Base-by-base conservation (phyloP, 2,329 filamentous ascomycete genomes). In the Aaosphaeria arxii region DNA sequence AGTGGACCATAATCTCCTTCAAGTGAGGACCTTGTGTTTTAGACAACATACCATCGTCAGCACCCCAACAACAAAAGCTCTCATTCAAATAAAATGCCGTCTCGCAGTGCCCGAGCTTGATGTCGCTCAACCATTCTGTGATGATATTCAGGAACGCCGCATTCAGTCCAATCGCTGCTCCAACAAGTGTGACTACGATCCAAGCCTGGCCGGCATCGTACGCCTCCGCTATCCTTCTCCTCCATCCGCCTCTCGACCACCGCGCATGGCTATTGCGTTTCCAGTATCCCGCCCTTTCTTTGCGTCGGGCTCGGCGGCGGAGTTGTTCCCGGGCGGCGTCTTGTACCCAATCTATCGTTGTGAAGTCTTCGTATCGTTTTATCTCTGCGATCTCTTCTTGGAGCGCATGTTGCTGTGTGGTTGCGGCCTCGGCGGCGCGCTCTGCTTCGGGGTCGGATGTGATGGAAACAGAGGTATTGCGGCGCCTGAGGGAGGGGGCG, bases 291-390 rank as follows among this genome's bases (percentile, higher is more conserved):
- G 82, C 84, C 5, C 86, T 84, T 61, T 86, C 84, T 68, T 84
- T 86, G 62, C 88, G 82, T 58, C 87, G 81, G 42, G 87, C 81
- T 61, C 89, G 89, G 52, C 92, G 84, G 47, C 91, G 84, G 42
- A 89, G 77, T 67, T 95, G 89, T 70, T 96, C 94, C 55, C 91
- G 87, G 32, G 91, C 87, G 7, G 92, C 91, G 80, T 99, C 94
- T 70, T 99, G 92, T 0, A 99, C 92, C 94, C 94, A 99, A 72
- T 99, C 94, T 81, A 94, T 94, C 1, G 94, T 99, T 5, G 91
- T 96, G 69, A 99, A 99, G 73, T 99, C 94, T 75, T 96, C 94
- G 74, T 99, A 99, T 74, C 92, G 83, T 75, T 96, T 96, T 69
- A 99, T 97, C 76, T 96, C 88, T 29, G 88, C 91, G 66, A 99